Percentiles rank a stretch among this genome's conserved stretches.
Conservation (phyloP, 805 yeast species). For the Lachancea dasiensis region DNA sequence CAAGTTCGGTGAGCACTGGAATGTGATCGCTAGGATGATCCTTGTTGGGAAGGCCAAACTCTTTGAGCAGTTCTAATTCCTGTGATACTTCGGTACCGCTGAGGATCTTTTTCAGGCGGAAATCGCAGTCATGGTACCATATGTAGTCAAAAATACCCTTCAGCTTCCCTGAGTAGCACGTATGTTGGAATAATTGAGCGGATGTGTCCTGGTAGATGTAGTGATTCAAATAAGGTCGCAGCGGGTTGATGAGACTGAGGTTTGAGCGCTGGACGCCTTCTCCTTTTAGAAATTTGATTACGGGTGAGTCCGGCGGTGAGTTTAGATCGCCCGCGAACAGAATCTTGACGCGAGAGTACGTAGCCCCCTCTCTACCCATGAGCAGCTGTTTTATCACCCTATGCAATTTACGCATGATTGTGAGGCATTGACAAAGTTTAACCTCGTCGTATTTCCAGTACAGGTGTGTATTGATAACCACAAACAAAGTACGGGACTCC, state of each 20-base stretch:
- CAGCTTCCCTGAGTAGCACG: constrained; percentile 45
- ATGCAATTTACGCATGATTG: constrained; percentile 35
- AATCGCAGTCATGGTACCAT: constrained; percentile 42
- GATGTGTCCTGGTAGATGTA: constrained; percentile 30
- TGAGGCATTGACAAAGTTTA: constrained; percentile 47
- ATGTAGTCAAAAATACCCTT: constrained; percentile 54
- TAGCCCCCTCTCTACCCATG: constrained; percentile 19
- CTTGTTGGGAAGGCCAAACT: constrained; percentile 47
- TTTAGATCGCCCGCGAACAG: constrained; percentile 55
- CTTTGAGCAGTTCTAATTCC: constrained; percentile 19
- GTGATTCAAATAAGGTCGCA: constrained; percentile 29
- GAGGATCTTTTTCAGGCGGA: constrained; percentile 41
- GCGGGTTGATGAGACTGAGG: constrained; percentile 29
- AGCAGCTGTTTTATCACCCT: constrained; percentile 23
- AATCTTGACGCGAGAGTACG: constrained; percentile 31
- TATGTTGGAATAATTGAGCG: constrained; percentile 31
- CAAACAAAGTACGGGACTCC: constrained; percentile 35
- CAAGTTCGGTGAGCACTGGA: constrained; percentile 37
- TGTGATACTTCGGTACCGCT: constrained; percentile 38
- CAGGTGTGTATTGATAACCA: constrained; percentile 53
- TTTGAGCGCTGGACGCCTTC: constrained; percentile 27
- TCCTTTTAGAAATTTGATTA: constrained; percentile 39
- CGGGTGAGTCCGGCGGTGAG: constrained; percentile 45
- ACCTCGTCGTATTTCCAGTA: constrained; percentile 57
- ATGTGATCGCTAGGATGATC: constrained; percentile 55